Base-by-base conservation (phyloP, 371 early-diverging fungal species). In the Mortierella sp. region DNA sequence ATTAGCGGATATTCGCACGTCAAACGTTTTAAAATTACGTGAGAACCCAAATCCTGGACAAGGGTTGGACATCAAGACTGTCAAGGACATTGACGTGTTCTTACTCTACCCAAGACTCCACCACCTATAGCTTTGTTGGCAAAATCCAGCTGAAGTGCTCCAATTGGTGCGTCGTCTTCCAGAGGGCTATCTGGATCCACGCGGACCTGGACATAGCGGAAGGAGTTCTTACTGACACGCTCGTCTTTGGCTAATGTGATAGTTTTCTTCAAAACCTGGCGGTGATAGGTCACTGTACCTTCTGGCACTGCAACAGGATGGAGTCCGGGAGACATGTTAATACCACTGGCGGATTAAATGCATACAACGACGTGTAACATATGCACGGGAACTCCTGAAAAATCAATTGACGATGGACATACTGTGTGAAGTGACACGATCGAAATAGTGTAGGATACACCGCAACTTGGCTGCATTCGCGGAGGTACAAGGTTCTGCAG, bases 111-210 rank as follows among this genome's bases (percentile, higher is more conserved):
- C 12, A 80, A 44, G 21, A 80, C 70, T 7, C 83, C 85, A 31
- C 87, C 87, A 14, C 87, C 87, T 51, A 87, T 80, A 26, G 64
- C 39, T 50, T 85, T 84, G 70, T 87, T 87, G 17, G 86, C 86
- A 58, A 87, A 87, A 50, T 87, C 87, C 7, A 80, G 52, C 52
- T 83, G 83, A 4, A 83, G 32, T 5, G 76, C 64, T 0, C 65
- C 70, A 0, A 31, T 48, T 0, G 76, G 76, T 37, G 76, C 59
- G 8, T 75, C 68, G 41, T 73, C 73, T 37, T 75, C 76, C 5
- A 75, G 58, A 2, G 78, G 83, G 12, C 41, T 50, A n/a, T 80
- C 82, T 17, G 60, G 50, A 32, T 86, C 87, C 21, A 85, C 81
- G 5, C 72, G 76, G 9, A 72, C 81, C 1, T 82, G 68, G 9